A percentile compares a stretch with the other conserved stretches of the same genome.
Conservation (phyloP, 2,329 filamentous ascomycete species). For the Ophiostoma ulmi region DNA sequence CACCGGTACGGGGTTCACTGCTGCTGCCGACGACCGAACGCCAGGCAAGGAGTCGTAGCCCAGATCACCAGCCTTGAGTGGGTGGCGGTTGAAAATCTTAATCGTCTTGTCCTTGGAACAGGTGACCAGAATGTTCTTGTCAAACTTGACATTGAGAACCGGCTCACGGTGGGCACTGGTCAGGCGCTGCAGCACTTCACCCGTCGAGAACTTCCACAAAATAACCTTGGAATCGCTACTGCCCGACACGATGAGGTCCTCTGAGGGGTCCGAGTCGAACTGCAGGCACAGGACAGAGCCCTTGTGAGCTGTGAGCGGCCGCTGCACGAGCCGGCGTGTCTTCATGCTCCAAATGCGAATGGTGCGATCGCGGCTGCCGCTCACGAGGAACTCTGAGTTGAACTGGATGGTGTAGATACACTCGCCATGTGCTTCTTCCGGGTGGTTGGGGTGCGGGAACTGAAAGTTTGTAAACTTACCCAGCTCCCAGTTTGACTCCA, state of each 20-base stretch:
- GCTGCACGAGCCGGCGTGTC: constrained; percentile 67
- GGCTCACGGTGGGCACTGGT: constrained; percentile 78
- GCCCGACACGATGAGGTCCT: constrained; percentile 91
- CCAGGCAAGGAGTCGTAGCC: constrained; percentile 44
- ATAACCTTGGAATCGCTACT: constrained; percentile 90
- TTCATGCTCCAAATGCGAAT: constrained; percentile 87
- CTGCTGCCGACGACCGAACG: constrained; percentile 23
- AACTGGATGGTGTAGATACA: constrained; percentile 96
- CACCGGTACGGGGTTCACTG: constrained; percentile 53
- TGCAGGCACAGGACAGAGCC: constrained; percentile 92
- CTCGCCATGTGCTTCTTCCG: constrained; percentile 78
- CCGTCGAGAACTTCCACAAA: constrained; percentile 89
- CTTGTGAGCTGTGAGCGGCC: constrained; percentile 69
- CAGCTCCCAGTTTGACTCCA: constrained; percentile 88
- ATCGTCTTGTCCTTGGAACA: constrained; percentile 97
- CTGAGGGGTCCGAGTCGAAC: constrained; percentile 80
- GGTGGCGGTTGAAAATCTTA: constrained; percentile 84
- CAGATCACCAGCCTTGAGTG: constrained; percentile 56
- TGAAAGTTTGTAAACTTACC: constrained; percentile 83
- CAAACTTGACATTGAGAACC: constrained; percentile 88
- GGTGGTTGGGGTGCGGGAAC: constrained; percentile 75
- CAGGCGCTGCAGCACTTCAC: constrained; percentile 71
- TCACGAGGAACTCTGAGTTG: constrained; percentile 78
- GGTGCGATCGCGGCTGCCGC: constrained; percentile 82
- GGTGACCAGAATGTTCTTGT: constrained; percentile 84